A percentile compares a stretch with the other conserved stretches of the same genome.
Evolutionary conservation across 2,329 filamentous ascomycete species (phyloP).

Genomic region (Sclerotinia sclerotiorum): DNA sequence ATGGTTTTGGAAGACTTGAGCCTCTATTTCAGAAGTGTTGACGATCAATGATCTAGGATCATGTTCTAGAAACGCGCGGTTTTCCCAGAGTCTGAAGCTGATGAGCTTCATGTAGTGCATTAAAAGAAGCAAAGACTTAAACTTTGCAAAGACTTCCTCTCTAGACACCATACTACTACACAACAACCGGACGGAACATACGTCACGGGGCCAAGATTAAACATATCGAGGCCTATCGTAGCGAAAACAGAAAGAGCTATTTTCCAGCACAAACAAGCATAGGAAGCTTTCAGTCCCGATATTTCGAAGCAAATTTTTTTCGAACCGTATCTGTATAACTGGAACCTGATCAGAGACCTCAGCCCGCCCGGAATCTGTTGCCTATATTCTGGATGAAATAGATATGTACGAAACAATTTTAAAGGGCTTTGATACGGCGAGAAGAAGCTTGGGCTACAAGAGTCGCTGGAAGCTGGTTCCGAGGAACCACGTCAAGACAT

Average conservation of each 20-base stretch:
- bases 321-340: background rate
- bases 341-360: constrained; percentile 62
- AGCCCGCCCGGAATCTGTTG: constrained; percentile 72
- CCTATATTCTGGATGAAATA: constrained; percentile 79
- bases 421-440: constrained; percentile 81
- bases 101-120: no score
- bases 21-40: background rate
- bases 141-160: no score
- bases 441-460: constrained; percentile 31
- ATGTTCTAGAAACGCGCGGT: background rate
- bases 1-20: background rate
- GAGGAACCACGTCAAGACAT: background rate
- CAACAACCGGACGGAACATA: no score
- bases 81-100: no score
- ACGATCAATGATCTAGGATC: background rate
- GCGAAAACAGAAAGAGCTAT: background rate
- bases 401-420: constrained; percentile 79
- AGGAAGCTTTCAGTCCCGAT: background rate
- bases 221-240: no score
- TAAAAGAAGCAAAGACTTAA: background rate
- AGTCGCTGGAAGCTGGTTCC: constrained; percentile 21
- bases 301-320: background rate
- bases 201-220: no score
- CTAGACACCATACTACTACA: no score
- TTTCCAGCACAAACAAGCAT: background rate